phyloP scores from a whole-genome alignment of 148 eudicot species.

The Rheum nobile region DNA sequence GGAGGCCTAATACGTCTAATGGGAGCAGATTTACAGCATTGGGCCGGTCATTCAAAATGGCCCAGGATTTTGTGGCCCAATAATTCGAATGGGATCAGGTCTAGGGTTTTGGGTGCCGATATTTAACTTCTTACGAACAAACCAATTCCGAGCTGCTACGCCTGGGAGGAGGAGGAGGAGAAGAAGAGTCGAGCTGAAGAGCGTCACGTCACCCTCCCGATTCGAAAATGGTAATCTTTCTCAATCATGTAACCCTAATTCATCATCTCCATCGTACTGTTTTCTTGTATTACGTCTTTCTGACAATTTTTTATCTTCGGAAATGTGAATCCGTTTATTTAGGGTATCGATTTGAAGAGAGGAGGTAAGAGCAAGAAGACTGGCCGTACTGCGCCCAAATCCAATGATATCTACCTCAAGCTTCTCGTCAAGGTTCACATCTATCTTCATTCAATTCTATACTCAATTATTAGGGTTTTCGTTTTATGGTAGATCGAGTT shows the following conservation, averaged over 20 bases:
- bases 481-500: not conserved
- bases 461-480: not conserved
- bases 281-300: not conserved
- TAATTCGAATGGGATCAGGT: too few species aligned
- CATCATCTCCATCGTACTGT: not conserved
- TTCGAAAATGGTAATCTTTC: not conserved
- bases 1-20: too few species aligned
- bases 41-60: not conserved
- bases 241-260: not conserved
- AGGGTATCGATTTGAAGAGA: constrained; percentile 66
- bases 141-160: not conserved
- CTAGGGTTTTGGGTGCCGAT: constrained; percentile 2
- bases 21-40: not conserved
- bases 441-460: constrained; percentile 4
- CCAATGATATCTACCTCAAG: constrained; percentile 54
- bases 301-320: not conserved
- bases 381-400: constrained; percentile 49
- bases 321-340: not conserved
- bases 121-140: not conserved
- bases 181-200: not conserved
- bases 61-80: not conserved
- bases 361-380: constrained; percentile 70
- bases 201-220: not conserved
- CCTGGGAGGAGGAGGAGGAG: not conserved
- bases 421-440: constrained; percentile 47